Conservation (phyloP, 2,329 filamentous ascomycete genomes). For the Zalaria sp. region DNA sequence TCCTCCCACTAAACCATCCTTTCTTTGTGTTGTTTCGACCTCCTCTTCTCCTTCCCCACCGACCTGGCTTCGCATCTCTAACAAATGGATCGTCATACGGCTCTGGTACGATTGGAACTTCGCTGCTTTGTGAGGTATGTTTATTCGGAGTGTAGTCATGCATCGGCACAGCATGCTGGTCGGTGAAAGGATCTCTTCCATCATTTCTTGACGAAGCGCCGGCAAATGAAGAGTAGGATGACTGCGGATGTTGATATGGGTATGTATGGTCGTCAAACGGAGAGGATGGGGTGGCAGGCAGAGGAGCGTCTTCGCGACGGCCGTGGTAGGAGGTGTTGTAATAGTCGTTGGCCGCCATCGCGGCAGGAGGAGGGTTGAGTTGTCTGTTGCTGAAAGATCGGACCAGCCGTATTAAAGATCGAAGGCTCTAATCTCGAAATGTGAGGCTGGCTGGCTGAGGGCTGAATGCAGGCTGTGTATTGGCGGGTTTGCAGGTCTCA, state of each 20-base stretch:
- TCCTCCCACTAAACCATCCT: slow-evolving; percentile 40
- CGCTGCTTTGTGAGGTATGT: slow-evolving; percentile 21
- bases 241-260: slow-evolving; percentile 12
- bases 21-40: slow-evolving; percentile 6
- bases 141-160: slow-evolving; percentile 19
- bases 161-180: slow-evolving; percentile 34
- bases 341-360: slow-evolving; percentile 44
- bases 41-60: slow-evolving; percentile 8
- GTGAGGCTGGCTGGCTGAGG: too few relatives aligned
- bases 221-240: slow-evolving; percentile 46
- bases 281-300: slow-evolving; percentile 13
- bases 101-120: slow-evolving; percentile 25
- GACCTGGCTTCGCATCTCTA: slow-evolving; percentile 17
- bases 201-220: slow-evolving; percentile 21
- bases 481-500: too few relatives aligned
- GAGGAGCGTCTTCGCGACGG: slow-evolving; percentile 27
- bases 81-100: slow-evolving; percentile 24
- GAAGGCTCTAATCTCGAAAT: too few relatives aligned
- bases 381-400: too few relatives aligned
- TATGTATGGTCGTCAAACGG: slow-evolving; percentile 8
- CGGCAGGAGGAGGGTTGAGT: slow-evolving; percentile 1
- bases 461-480: too few relatives aligned
- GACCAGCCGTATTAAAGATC: too few relatives aligned
- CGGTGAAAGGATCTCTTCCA: slow-evolving; percentile 31
- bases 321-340: slow-evolving; percentile 33